These are phyloP conservation scores for Arthrinium phaeospermum DNA, from an alignment of 2,329 filamentous ascomycete species.

Conservation along the genomic window DNA sequence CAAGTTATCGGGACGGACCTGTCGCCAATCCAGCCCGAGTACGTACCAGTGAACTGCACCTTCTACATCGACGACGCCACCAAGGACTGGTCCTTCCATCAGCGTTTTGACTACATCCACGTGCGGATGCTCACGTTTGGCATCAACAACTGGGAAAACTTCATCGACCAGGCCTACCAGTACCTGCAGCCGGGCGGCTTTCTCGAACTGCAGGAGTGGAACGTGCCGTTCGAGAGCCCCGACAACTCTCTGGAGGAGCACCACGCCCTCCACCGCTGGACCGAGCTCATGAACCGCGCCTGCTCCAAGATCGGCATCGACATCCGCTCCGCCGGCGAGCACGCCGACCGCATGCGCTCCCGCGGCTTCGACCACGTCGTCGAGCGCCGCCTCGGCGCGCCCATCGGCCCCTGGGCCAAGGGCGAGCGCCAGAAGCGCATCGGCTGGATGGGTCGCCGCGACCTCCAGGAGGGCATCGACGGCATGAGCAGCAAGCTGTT, in stretches of 20 bases:
- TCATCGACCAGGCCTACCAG: conserved; percentile 28
- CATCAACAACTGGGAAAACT: conserved; percentile 31
- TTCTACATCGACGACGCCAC: conserved; percentile 55
- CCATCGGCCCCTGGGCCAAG: conserved; percentile 30
- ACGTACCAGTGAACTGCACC: conserved; percentile 28
- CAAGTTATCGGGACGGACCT: conserved; percentile 31
- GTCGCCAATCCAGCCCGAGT: conserved; percentile 31
- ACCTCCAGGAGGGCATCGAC: conserved; percentile 32
- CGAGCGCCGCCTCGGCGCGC: conserved; percentile 27
- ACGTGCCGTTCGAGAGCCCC: conserved; percentile 26
- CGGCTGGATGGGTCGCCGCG: conserved; percentile 31
- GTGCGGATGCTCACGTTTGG: conserved; percentile 27
- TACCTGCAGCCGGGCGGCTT: conserved; percentile 33
- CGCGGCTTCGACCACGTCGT: conserved; percentile 31
- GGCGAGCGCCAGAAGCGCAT: conserved; percentile 31
- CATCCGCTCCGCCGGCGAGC: conserved; percentile 24
- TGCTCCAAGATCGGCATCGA: conserved; percentile 29
- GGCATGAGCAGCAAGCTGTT: conserved; percentile 34
- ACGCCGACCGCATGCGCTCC: conserved; percentile 28
- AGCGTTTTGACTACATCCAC: conserved; percentile 33
- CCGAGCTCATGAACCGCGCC: conserved; percentile 23
- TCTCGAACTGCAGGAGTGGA: conserved; percentile 33
- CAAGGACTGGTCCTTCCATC: conserved; percentile 44
- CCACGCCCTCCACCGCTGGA: conserved; percentile 28
- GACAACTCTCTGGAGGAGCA: conserved; percentile 25